Percentiles rank a stretch among this genome's conserved stretches.
Evolutionary conservation across 352 stramenopile species (phyloP).

Genomic region (Albugo candida): DNA sequence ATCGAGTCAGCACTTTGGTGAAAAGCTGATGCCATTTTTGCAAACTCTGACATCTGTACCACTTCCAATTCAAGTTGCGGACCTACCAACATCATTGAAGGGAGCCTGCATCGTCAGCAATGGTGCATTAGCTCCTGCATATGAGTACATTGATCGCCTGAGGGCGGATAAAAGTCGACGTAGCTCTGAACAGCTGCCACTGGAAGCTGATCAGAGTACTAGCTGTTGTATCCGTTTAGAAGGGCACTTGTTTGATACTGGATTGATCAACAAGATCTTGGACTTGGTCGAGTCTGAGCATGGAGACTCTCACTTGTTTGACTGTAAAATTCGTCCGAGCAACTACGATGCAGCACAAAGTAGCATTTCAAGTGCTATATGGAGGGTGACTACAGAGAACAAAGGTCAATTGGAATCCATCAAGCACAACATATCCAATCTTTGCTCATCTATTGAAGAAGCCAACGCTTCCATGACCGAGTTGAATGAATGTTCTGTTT

Average conservation of each 20-base stretch:
- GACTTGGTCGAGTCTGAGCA: conserved; percentile 84
- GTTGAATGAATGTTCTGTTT: conserved; percentile 9
- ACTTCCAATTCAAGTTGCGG: conserved; percentile 15
- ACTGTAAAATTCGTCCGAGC: conserved; percentile 81
- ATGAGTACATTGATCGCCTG: conserved; percentile 85
- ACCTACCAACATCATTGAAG: conserved; percentile 47
- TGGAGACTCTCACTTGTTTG: conserved; percentile 79
- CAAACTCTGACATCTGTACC: conserved; percentile 33
- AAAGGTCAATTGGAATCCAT: conserved; percentile 64
- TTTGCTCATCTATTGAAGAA: conserved; percentile 66
- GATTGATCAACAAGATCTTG: conserved; percentile 90
- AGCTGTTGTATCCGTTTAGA: conserved; percentile 54
- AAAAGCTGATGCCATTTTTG: conserved; percentile 81
- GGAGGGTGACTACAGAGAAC: conserved; percentile 62
- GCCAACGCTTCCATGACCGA: conserved; percentile 75
- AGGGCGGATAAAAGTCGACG: conserved; percentile 62
- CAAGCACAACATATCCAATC: conserved; percentile 62
- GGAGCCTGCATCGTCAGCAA: conserved; percentile 84
- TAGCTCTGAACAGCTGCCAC: conserved; percentile 38
- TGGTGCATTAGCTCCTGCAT: conserved; percentile 69
- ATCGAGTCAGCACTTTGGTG: conserved; percentile 88
- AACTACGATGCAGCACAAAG: conserved; percentile 18
- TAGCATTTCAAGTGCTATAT: conserved; percentile 47
- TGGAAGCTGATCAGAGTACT: conserved; percentile 47
- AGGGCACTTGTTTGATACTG: conserved; percentile 92